A percentile compares a stretch with the other conserved stretches of the same genome.
These are phyloP conservation scores for Amborella trichopoda DNA, from an alignment of 164 flowering plant species.

Conservation along the genomic window DNA sequence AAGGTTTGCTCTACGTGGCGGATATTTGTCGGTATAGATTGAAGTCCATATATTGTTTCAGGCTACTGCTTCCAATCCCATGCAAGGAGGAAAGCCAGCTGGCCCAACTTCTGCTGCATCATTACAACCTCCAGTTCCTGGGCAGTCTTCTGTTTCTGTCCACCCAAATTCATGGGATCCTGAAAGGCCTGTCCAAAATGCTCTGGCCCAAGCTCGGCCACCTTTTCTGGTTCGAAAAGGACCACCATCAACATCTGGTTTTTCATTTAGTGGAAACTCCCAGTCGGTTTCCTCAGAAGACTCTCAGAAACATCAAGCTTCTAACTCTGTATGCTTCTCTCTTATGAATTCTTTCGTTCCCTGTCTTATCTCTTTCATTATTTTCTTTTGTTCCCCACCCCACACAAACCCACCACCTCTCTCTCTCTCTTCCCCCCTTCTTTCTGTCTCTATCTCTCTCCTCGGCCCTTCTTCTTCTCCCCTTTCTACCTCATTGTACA, in stretches of 20 bases:
- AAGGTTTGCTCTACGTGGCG: neutral
- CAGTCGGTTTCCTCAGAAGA: slow-evolving; percentile 7
- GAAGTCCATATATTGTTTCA: slow-evolving; percentile 6
- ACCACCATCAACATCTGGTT: slow-evolving; percentile 10
- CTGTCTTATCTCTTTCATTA: no score
- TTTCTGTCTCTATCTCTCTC: no score
- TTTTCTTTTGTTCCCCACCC: no score
- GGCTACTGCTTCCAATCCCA: slow-evolving; percentile 12
- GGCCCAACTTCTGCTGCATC: slow-evolving; percentile 11
- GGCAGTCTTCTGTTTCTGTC: slow-evolving; percentile 9
- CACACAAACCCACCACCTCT: no score
- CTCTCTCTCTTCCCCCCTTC: no score
- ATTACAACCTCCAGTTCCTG: slow-evolving; percentile 18
- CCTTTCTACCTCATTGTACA: no score
- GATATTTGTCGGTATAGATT: neutral
- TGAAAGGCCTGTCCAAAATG: slow-evolving; percentile 10
- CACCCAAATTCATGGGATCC: slow-evolving; percentile 11
- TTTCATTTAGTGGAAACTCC: slow-evolving; percentile 14
- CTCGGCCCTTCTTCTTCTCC: no score
- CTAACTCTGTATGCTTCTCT: slow-evolving; percentile 14
- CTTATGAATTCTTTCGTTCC: no score
- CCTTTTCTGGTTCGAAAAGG: slow-evolving; percentile 12
- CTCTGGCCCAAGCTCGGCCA: slow-evolving; percentile 15
- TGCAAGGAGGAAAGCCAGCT: slow-evolving; percentile 10
- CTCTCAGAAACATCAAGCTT: slow-evolving; percentile 7